Percentiles rank a stretch among this genome's conserved stretches.
These are phyloP conservation scores for Neopestalotiopsis sp. DNA, from an alignment of 2,329 filamentous ascomycete species.

Conservation along the genomic window DNA sequence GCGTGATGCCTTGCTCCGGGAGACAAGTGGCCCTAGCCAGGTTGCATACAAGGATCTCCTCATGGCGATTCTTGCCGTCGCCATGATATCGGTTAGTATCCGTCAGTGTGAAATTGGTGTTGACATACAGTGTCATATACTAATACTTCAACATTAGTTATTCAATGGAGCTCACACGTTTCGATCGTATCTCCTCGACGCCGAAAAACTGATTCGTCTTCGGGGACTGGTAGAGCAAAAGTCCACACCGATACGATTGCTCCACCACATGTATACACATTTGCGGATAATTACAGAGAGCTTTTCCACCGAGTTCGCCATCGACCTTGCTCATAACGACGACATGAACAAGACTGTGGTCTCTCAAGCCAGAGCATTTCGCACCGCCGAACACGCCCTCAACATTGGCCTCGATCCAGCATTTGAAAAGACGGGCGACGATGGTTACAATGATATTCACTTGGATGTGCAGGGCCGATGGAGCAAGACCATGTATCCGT, in stretches of 20 bases:
- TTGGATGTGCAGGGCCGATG: slow-evolving; percentile 46
- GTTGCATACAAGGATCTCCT: slow-evolving; percentile 50
- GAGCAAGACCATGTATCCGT: slow-evolving; percentile 47
- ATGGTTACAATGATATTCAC: slow-evolving; percentile 50
- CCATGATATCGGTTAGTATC: slow-evolving; percentile 28
- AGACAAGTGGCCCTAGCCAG: slow-evolving; percentile 37
- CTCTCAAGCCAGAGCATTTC: slow-evolving; percentile 32
- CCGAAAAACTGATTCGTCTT: slow-evolving; percentile 48
- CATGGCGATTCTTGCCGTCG: slow-evolving; percentile 46
- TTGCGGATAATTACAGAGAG: slow-evolving; percentile 53
- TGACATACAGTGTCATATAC: neutral
- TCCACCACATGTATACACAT: slow-evolving; percentile 54
- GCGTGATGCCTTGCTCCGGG: slow-evolving; percentile 40
- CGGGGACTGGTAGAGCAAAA: slow-evolving; percentile 44
- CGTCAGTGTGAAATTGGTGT: neutral
- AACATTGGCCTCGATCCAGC: slow-evolving; percentile 34
- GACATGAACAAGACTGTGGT: neutral
- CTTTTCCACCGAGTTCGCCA: slow-evolving; percentile 25
- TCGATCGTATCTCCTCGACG: slow-evolving; percentile 41
- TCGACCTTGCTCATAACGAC: neutral
- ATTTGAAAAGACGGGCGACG: slow-evolving; percentile 39
- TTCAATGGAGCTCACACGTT: slow-evolving; percentile 22
- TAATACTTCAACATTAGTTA: slow-evolving; percentile 9
- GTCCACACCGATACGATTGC: slow-evolving; percentile 46
- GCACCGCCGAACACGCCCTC: slow-evolving; percentile 32